Evolutionary conservation across 805 yeast species (phyloP).

Genomic region (Yarrowia sp.): DNA sequence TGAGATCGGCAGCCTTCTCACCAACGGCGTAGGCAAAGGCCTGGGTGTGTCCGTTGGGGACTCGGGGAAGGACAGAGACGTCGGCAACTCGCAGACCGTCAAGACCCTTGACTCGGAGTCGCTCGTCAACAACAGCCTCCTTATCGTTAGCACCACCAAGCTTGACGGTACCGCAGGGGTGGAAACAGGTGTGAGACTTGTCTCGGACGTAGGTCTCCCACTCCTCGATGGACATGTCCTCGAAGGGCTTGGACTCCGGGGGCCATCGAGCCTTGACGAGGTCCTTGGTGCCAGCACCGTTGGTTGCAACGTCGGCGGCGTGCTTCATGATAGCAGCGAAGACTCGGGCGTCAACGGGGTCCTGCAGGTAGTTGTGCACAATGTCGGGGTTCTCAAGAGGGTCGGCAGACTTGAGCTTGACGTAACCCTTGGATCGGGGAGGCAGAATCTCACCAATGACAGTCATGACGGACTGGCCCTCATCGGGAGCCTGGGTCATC

Average conservation of each 20-base stretch:
- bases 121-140: conserved; percentile 36
- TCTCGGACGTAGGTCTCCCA: conserved; percentile 37
- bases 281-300: conserved; percentile 38
- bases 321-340: conserved; percentile 38
- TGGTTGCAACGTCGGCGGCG: conserved; percentile 35
- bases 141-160: conserved; percentile 30
- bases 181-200: conserved; percentile 39
- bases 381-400: conserved; percentile 35
- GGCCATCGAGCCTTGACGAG: conserved; percentile 37
- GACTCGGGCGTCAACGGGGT: conserved; percentile 38
- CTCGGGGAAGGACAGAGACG: conserved; percentile 39
- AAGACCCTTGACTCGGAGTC: conserved; percentile 37
- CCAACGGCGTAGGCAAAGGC: conserved; percentile 36
- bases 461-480: conserved; percentile 32
- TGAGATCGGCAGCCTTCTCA: conserved; percentile 37
- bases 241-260: conserved; percentile 37
- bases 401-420: conserved; percentile 33
- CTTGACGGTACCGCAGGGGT: conserved; percentile 38
- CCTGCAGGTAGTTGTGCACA: conserved; percentile 35
- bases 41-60: conserved; percentile 36
- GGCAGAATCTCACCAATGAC: conserved; percentile 37
- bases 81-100: conserved; percentile 37
- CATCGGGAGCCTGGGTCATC: conserved; percentile 30
- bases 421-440: conserved; percentile 35
- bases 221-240: conserved; percentile 32